Evolutionary conservation across 1,284 basidiomycete species (phyloP).

Genomic region (Apiotrichum brassicae): DNA sequence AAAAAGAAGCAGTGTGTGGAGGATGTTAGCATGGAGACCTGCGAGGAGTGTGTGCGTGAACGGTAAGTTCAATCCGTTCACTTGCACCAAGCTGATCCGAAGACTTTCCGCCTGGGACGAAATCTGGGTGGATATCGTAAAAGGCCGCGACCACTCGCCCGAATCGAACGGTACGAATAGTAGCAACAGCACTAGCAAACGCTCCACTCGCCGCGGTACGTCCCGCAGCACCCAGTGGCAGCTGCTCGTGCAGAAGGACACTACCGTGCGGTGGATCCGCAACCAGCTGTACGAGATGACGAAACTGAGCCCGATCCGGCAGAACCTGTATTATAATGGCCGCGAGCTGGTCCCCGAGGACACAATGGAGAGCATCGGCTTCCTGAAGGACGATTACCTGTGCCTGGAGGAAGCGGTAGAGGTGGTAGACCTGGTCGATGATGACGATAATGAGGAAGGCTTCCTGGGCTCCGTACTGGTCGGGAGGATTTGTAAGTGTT

Average conservation of each 20-base stretch:
- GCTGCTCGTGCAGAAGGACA: slow-evolving; percentile 20
- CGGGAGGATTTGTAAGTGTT: slow-evolving; percentile 22
- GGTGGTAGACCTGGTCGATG: slow-evolving; percentile 23
- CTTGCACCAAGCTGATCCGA: background rate
- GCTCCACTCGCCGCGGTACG: background rate
- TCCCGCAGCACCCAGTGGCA: slow-evolving; percentile 1
- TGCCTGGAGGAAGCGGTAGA: slow-evolving; percentile 18
- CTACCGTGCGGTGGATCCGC: slow-evolving; percentile 32
- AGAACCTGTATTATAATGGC: slow-evolving; percentile 21
- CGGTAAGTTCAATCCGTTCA: slow-evolving; percentile 3
- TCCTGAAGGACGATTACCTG: slow-evolving; percentile 25
- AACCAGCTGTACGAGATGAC: slow-evolving; percentile 19
- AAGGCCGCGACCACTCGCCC: background rate
- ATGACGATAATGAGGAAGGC: slow-evolving; percentile 21
- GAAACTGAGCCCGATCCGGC: slow-evolving; percentile 26
- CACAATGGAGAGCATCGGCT: slow-evolving; percentile 27
- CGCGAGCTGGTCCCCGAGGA: slow-evolving; percentile 21
- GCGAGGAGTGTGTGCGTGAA: slow-evolving; percentile 8
- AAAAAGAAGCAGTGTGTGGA: slow-evolving; percentile 3
- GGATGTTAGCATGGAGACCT: slow-evolving; percentile 7
- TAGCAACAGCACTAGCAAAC: background rate
- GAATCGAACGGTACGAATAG: background rate
- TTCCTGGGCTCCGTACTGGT: slow-evolving; percentile 38
- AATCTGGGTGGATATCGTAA: slow-evolving; percentile 16
- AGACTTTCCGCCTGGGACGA: slow-evolving; percentile 18